Evolutionary conservation across 257 asterid genomes (phyloP), one percentile per base, ranked within the genome.

Genomic region (Solanum chilense): DNA sequence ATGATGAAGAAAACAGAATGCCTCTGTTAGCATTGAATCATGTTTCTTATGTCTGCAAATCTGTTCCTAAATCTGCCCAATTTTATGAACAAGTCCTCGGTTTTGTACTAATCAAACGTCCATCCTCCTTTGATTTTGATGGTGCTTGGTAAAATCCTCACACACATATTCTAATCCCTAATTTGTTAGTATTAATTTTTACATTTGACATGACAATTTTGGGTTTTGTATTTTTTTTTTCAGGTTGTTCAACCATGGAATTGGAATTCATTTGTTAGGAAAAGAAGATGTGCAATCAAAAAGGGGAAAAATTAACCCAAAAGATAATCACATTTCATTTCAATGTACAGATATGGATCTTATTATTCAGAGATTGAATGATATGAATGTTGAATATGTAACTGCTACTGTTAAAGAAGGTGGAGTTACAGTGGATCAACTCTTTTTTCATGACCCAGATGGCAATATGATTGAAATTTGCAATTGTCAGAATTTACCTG

Each of bases 171-270:
- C 25, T 18, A 1, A 1, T 47, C 18, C 20, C 31, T 77, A 37
- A 29, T 35, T 44, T 58, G 11, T 15, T 77, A 18, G 2, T 47
- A 14, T 2, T 47, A 39, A 39, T 39, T 33, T 41, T 76, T 13
- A 23, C 31, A 37, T 74, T 18, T 25, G 21, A 18, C 12, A 11
- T 44, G 0, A 41, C 44, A 8, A 41, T 47, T 14, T 49, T 14
- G 58, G 58, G 58, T 15, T 49, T 35, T 35, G 1, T 15, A 49
- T 49, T 49, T 49, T 71, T 3, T 31, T 31, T 33, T 33, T 0
- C 92, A 96, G 99, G 99, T 78, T 96, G 86, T 96, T 96, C 94
- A 96, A 95, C 89, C 95, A 96, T 83, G 98, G 98, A 88, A 92
- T 95, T 14, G 98, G 98, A 14, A 96, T 96, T 87, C 99, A 96